Base-by-base conservation (phyloP, 116 monocot genomes). In the Posidonia oceanica region DNA sequence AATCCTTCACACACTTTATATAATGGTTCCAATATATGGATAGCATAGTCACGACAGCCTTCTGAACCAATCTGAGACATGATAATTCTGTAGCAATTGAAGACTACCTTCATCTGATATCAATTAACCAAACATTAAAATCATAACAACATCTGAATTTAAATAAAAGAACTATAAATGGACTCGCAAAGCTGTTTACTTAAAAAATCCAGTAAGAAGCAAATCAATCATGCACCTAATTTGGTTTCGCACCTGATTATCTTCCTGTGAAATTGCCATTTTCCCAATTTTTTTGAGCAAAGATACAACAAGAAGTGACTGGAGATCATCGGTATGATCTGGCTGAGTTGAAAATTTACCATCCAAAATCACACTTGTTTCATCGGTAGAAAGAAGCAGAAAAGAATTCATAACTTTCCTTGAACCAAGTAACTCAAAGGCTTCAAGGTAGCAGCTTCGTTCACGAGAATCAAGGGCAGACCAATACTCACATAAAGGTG, bases 1-100 rank as follows among this genome's bases (percentile, higher is more conserved):
- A 85, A 87, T 72, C 93, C 97, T 86, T 98, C 92, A 56, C 85
- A 89, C 41, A 86, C 79, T 85, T 87, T 92, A 71, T 98, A 98
- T n/a, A 98, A 61, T 10, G 90, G 89, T 68, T 75, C 59, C 12
- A 98, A 54, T 39, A 98, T 61, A 41, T 85, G 67, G 40, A 68
- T 13, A 29, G 80, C 87, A 75, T 98, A 98, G 3, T 71, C 63
- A 64, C 59, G 44, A 63, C 81, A 85, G 38, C 68, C 87, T 77
- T 84, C 81, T 48, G 66, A 67, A 39, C 86, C 97, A 69, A 90
- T 72, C 68, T 85, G 78, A 18, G 72, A 80, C 42, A 83, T 77
- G 53, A 98, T 79, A 70, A 57, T 78, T 70, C 59, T 77, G 57
- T 84, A 84, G 82, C 82, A 83, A 76, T 87, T 84, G 39, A 98